Base-by-base conservation (phyloP, 2,329 filamentous ascomycete genomes). In the Hawksworthiomyces lignivorus region DNA sequence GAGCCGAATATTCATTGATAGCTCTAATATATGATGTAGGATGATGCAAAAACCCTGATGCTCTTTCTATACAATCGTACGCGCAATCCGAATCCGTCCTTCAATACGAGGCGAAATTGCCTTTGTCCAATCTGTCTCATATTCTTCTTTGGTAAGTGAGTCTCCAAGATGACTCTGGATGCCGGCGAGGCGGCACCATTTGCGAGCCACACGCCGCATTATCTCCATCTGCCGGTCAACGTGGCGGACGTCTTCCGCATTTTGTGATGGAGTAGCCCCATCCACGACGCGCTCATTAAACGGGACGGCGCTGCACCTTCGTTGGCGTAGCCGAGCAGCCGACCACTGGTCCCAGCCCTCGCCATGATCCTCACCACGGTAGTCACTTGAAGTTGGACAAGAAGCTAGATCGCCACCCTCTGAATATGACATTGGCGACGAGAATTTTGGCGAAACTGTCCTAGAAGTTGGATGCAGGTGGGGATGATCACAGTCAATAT, bases 91-190 rank as follows among this genome's bases (percentile, higher is more conserved):
- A 31, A 94, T 94, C 36, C 87, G 74, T 1, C 86, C 87, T 57
- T 94, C 87, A 8, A 90, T 47, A 43, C 74, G 73, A 1, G 88
- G 88, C 42, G 82, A 77, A 58, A 94, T 89, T 2, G 85, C 82
- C 47, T 75, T 77, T 8, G 86, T 90, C 87, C 87, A 94, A 49
- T 82, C 73, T 24, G 83, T 78, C 38, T 79, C 73, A 33, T 68
- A 68, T 46, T 80, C 78, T 1, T 66, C 72, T 38, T 78, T 68
- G 44, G 72, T 69, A 45, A 85, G 71, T 14, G 73, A 70, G 45
- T 75, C 73, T 30, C 66, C 72, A 10, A 67, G 56, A 37, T 60
- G 54, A 39, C 66, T 69, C 45, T 79, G 68, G 17, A 94, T 64
- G 0, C 80, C 78, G 0, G 83, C 78, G 45, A 78, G 62, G 18